Evolutionary conservation across 257 asterid genomes (phyloP).

Genomic region (Cruciata laevipes): DNA sequence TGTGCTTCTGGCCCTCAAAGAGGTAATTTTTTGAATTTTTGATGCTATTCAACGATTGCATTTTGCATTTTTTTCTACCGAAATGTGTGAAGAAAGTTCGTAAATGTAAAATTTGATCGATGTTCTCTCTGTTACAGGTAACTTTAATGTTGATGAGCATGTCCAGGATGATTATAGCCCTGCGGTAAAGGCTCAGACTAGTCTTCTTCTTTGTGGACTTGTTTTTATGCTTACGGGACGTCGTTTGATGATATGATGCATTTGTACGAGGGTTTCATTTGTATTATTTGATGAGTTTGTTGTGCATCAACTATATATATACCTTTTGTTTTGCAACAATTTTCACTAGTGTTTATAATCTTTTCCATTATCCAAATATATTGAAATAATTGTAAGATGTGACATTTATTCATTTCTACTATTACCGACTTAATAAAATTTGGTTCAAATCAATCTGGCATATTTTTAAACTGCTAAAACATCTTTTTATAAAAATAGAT

Average conservation of each 20-base stretch:
- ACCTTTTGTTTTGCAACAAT: background rate
- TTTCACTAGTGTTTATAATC: background rate
- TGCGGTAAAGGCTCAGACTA: constrained; percentile 18
- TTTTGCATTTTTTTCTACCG: background rate
- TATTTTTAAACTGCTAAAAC: too few relatives aligned
- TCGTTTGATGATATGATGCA: constrained; percentile 15
- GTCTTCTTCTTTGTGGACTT: constrained; percentile 22
- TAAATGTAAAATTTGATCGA: background rate
- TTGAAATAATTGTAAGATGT: too few relatives aligned
- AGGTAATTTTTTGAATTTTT: constrained; percentile 48
- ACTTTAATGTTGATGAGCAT: constrained; percentile 54
- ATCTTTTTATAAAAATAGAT: too few relatives aligned
- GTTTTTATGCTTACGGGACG: constrained; percentile 20
- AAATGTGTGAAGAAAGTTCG: background rate
- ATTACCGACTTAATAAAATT: too few relatives aligned
- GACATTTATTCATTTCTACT: too few relatives aligned
- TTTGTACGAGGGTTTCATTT: too few relatives aligned
- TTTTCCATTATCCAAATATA: background rate
- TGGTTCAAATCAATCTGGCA: too few relatives aligned
- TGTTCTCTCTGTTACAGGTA: constrained; percentile 35
- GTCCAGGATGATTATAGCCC: constrained; percentile 30
- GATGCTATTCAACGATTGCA: background rate
- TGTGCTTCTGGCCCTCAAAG: constrained; percentile 64
- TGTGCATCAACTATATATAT: background rate
- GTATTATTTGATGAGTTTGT: background rate